phyloP scores from a whole-genome alignment of 768 basidiomycete species.

The Suillus bovinus region DNA sequence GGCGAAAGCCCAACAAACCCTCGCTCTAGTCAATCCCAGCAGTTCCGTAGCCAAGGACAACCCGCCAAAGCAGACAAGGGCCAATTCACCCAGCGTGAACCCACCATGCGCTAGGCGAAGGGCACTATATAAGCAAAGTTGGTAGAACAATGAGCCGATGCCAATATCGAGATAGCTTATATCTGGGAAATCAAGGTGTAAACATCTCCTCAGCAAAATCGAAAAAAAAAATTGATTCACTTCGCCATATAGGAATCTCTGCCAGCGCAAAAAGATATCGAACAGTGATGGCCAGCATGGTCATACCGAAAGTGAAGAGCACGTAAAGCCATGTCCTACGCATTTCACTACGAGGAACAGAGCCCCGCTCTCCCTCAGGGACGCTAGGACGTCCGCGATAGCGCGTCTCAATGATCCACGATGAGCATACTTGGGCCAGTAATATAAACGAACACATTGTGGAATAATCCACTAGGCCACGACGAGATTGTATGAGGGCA shows the following conservation, averaged over 20 bases:
- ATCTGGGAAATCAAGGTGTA: conserved; percentile 46
- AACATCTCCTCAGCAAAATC: conserved; percentile 1
- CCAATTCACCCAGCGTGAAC: conserved; percentile 94
- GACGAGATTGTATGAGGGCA: conserved; percentile 66
- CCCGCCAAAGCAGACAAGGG: conserved; percentile 85
- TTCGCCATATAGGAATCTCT: conserved; percentile 65
- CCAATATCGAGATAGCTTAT: conserved; percentile 75
- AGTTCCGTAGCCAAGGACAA: conserved; percentile 86
- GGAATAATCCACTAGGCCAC: conserved; percentile 74
- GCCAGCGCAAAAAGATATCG: conserved; percentile 45
- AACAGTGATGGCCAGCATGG: conserved; percentile 47
- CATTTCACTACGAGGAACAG: conserved; percentile 75
- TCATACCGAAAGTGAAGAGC: conserved; percentile 59
- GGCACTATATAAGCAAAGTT: conserved; percentile 87
- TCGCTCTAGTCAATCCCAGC: conserved; percentile 78
- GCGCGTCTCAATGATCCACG: conserved; percentile 70
- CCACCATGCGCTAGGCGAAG: conserved; percentile 90
- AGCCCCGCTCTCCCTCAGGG: conserved; percentile 69
- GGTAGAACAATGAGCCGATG: conserved; percentile 79
- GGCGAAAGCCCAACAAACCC: conserved; percentile 41
- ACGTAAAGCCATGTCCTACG: conserved; percentile 63
- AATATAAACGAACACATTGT: conserved; percentile 81
- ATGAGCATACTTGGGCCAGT: conserved; percentile 76
- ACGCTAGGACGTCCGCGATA: conserved; percentile 41
- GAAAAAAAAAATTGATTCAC: conserved; percentile 42